phyloP scores from a whole-genome alignment of 1,284 basidiomycete species.

The Apiotrichum brassicae region DNA sequence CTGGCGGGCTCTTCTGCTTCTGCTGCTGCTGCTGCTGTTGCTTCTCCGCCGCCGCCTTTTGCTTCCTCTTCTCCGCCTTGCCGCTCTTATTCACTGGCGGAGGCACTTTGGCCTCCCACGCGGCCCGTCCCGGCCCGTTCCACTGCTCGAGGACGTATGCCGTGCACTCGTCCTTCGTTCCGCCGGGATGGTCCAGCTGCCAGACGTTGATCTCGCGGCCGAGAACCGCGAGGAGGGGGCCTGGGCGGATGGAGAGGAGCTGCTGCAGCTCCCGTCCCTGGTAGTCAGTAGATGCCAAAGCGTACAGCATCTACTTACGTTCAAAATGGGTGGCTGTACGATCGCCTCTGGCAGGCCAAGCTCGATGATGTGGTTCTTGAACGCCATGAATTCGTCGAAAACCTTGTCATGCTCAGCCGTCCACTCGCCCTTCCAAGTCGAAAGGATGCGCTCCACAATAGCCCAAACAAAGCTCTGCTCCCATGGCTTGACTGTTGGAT shows the following conservation, averaged over 20 bases:
- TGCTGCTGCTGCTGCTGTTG: background rate
- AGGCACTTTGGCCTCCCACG: constrained; percentile 11
- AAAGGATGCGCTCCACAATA: constrained; percentile 62
- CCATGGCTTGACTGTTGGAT: constrained; percentile 51
- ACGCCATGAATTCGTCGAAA: constrained; percentile 60
- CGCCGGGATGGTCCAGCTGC: constrained; percentile 70
- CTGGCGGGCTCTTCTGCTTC: background rate
- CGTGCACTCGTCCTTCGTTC: constrained; percentile 60
- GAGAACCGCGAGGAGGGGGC: constrained; percentile 62
- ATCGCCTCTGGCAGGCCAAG: constrained; percentile 58
- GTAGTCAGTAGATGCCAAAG: background rate
- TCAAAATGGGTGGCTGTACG: constrained; percentile 64
- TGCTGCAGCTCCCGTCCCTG: constrained; percentile 66
- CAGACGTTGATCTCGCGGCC: constrained; percentile 66
- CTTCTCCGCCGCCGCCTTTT: background rate
- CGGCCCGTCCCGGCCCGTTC: constrained; percentile 19
- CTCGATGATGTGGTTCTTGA: constrained; percentile 57
- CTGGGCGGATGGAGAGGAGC: constrained; percentile 56
- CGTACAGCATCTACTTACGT: constrained; percentile 32
- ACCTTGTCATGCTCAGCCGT: constrained; percentile 50
- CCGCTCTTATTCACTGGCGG: constrained; percentile 5
- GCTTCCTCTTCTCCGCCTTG: constrained; percentile 14
- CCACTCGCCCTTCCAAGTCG: constrained; percentile 52
- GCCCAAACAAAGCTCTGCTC: constrained; percentile 66
- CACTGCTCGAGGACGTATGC: constrained; percentile 56